These are phyloP conservation scores for Cornus florida DNA, from an alignment of 148 eudicot species.

Conservation along the genomic window DNA sequence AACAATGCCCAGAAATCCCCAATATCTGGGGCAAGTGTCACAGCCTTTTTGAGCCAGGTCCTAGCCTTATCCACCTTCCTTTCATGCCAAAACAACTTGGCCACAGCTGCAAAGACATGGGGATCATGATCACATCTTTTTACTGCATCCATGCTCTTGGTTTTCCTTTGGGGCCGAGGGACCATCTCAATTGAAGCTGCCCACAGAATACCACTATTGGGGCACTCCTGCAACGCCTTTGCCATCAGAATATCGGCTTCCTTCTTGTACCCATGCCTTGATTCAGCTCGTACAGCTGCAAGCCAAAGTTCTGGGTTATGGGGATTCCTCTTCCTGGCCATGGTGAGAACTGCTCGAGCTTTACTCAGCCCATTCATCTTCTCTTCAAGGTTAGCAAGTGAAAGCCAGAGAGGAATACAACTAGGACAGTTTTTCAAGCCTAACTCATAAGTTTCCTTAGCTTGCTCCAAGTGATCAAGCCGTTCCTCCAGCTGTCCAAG, in stretches of 20 bases:
- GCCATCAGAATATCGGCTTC: constrained; percentile 92
- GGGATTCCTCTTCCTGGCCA: constrained; percentile 91
- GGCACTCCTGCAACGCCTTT: constrained; percentile 93
- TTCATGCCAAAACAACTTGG: constrained; percentile 88
- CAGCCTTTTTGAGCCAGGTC: constrained; percentile 80
- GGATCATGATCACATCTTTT: constrained; percentile 79
- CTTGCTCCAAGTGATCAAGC: constrained; percentile 46
- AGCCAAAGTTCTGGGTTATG: constrained; percentile 92
- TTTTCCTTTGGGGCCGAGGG: constrained; percentile 86
- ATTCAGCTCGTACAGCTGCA: constrained; percentile 84
- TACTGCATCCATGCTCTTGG: constrained; percentile 73
- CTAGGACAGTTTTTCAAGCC: constrained; percentile 73
- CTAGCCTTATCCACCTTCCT: constrained; percentile 94
- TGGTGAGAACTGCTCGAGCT: constrained; percentile 81
- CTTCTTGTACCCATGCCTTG: constrained; percentile 79
- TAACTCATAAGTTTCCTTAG: constrained; percentile 69
- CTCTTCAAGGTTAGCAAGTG: constrained; percentile 85
- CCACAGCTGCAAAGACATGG: constrained; percentile 77
- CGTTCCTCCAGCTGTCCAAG: constrained; percentile 90
- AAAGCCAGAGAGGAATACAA: constrained; percentile 84
- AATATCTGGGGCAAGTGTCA: constrained; percentile 78
- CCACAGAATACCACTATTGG: constrained; percentile 88
- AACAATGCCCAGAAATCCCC: constrained; percentile 95
- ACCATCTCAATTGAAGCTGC: constrained; percentile 87
- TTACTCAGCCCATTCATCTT: constrained; percentile 81